Conservation (phyloP, 2,329 filamentous ascomycete species). For the Aspergillus ruber region DNA sequence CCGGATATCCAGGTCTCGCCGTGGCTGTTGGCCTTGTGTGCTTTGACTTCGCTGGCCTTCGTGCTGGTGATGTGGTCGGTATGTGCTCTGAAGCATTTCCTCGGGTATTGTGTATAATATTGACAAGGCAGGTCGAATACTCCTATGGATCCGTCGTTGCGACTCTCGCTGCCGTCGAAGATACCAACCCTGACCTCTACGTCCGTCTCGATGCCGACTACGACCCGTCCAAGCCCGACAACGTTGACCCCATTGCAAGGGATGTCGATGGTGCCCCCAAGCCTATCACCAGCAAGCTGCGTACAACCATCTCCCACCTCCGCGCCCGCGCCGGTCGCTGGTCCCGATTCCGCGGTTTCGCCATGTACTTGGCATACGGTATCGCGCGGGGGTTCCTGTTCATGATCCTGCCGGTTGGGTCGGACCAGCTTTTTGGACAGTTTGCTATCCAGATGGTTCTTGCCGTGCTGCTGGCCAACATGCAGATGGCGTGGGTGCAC, state of each 20-base stretch:
- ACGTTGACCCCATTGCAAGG: constrained; percentile 33
- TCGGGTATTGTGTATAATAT: neutral
- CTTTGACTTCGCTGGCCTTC: constrained; percentile 21
- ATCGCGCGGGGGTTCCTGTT: constrained; percentile 43
- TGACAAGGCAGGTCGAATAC: constrained; percentile 43
- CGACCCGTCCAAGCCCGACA: constrained; percentile 21
- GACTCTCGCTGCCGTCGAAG: constrained; percentile 60
- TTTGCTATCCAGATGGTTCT: constrained; percentile 51
- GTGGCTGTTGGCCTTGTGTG: constrained; percentile 21
- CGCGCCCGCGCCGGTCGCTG: constrained; percentile 56
- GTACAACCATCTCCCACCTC: constrained; percentile 55
- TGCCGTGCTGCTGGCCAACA: constrained; percentile 57
- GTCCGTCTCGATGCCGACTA: constrained; percentile 43
- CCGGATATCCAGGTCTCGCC: constrained; percentile 18
- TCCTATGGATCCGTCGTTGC: constrained; percentile 55
- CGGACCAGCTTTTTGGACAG: constrained; percentile 37
- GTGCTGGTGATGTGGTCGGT: constrained; percentile 20
- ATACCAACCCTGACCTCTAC: constrained; percentile 48
- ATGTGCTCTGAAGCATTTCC: constrained; percentile 5
- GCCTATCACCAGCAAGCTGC: constrained; percentile 58
- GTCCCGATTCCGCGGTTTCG: constrained; percentile 64
- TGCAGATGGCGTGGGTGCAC: constrained; percentile 77
- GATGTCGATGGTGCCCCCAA: constrained; percentile 45
- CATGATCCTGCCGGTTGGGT: constrained; percentile 25
- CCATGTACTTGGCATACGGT: constrained; percentile 43